Evolutionary conservation across 148 eudicot species (phyloP), one percentile per base, ranked within the genome.

Genomic region (Pharnaceum exiguum): DNA sequence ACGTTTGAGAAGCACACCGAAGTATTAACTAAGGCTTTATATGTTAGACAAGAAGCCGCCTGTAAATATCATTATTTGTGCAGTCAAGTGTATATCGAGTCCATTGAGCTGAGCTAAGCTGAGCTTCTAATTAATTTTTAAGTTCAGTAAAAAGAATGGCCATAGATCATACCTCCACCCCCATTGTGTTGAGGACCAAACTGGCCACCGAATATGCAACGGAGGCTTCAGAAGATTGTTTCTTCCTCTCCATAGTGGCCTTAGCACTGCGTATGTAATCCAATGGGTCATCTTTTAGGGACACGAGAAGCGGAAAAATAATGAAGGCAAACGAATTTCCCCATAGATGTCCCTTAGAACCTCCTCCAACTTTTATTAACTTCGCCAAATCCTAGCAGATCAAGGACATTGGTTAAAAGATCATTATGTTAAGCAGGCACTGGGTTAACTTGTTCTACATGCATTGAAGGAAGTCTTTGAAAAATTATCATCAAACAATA

Each of bases 1-100:
- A 87, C 70, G 62, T 84, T 87, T 3, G 88, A 81, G 66, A 87
- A 73, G 26, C 63, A 40, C 52, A 84, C 22, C n/a, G 96, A 82
- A 11, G 84, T 57, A 22, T 69, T 72, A 0, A 10, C 18, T 4
- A 79, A 13, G 7, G 66, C 36, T 39, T 46, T 58, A 35, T 66
- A 32, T 10, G 69, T 18, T 7, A 74, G 31, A 28, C 46, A 46
- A 9, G 73, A 63, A 22, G 60, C 55, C 8, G 39, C 55, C 86
- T 82, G 71, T 30, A 24, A 28, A 29, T 8, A 0, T 10, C n/a
- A n/a, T n/a, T n/a, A 24, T 19, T 19, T 8, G 1, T 10, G 16
- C 26, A 50, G 11, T 21, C 11, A 44, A 1, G 39, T 46, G 32
- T 46, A 1, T 13, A 15, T 46, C 10, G 3, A 2, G 1, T 15